Conservation (phyloP, 495 filamentous ascomycete species). For the Trichoderma parareesei region DNA sequence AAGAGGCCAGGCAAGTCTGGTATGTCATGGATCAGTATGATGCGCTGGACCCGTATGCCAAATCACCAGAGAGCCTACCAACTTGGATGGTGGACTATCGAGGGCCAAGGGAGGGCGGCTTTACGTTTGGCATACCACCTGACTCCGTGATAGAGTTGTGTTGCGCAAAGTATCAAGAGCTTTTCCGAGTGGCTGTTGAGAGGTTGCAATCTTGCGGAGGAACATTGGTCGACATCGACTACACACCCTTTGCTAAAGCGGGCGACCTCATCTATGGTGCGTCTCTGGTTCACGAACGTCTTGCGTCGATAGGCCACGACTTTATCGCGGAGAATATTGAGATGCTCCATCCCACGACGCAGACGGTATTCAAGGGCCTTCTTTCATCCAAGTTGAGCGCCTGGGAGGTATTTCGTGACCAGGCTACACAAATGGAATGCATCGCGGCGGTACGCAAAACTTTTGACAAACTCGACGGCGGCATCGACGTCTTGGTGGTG, state of each 20-base stretch:
- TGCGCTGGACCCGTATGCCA: constrained; percentile 47
- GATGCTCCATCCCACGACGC: constrained; percentile 22
- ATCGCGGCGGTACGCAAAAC: constrained; percentile 15
- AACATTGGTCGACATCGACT: constrained; percentile 39
- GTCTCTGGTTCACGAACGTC: constrained; percentile 47
- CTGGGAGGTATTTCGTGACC: constrained; percentile 50
- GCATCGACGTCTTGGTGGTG: constrained; percentile 52
- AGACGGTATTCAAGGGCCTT: background rate
- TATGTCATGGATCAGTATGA: constrained; percentile 46
- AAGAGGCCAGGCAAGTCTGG: constrained; percentile 49
- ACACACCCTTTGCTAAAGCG: constrained; percentile 45
- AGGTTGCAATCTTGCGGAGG: constrained; percentile 41
- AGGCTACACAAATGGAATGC: constrained; percentile 24
- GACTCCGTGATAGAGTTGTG: constrained; percentile 37
- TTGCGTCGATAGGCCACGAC: constrained; percentile 44
- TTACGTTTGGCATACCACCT: constrained; percentile 49
- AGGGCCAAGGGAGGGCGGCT: constrained; percentile 34
- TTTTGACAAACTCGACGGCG: constrained; percentile 33
- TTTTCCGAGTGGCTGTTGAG: constrained; percentile 37
- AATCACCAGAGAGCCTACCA: constrained; percentile 28
- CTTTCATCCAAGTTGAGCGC: constrained; percentile 33
- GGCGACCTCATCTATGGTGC: constrained; percentile 51
- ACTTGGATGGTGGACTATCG: constrained; percentile 44
- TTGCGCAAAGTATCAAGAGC: constrained; percentile 31
- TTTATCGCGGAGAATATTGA: constrained; percentile 31